These are phyloP conservation scores for Astrephomene gubernaculifera DNA, from an alignment of 139 green algal species.

Conservation along the genomic window DNA sequence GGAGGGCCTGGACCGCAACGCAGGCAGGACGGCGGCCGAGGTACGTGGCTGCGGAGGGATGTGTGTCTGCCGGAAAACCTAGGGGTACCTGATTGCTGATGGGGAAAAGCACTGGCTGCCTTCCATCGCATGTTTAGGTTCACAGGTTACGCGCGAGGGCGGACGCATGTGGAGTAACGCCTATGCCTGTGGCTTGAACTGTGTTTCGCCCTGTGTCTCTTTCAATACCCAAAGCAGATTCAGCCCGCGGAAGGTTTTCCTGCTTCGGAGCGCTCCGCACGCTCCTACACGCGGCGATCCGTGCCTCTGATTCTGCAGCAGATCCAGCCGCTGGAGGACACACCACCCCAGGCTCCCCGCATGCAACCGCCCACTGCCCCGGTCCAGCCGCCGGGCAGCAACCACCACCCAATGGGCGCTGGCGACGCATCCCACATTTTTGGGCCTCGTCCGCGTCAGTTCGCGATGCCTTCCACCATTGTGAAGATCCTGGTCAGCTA, in stretches of 20 bases:
- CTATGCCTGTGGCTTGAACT: too few relatives aligned
- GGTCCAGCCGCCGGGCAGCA: not conserved
- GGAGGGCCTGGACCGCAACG: not conserved
- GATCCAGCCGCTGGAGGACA: not conserved
- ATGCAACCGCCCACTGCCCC: not conserved
- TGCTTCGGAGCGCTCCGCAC: too few relatives aligned
- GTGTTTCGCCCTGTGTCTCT: too few relatives aligned
- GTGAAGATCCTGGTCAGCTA: constrained; percentile 36
- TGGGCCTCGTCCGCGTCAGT: not conserved
- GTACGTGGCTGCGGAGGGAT: not conserved
- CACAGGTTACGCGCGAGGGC: not conserved
- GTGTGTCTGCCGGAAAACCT: not conserved
- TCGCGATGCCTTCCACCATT: constrained; percentile 6
- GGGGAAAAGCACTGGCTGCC: not conserved
- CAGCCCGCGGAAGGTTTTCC: too few relatives aligned
- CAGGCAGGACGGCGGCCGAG: not conserved
- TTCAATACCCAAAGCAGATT: too few relatives aligned
- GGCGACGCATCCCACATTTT: not conserved
- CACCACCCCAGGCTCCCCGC: not conserved
- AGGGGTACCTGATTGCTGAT: not conserved
- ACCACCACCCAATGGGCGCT: not conserved
- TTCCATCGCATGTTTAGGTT: not conserved
- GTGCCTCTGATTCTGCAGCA: not conserved
- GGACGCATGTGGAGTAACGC: too few relatives aligned
- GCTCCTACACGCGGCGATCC: not conserved